Evolutionary conservation across 176 grass and related monocot species (phyloP).

Genomic region (bread wheat (Triticum aestivum)): IWGSC_CS_RefSeq_v2.1 NC_057799.1:182582800-182583299

Average conservation of each 20-base stretch:
- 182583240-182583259: constrained; percentile 31
- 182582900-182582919: constrained; percentile 11
- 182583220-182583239: background rate
- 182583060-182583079: background rate
- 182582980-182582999: constrained; percentile 1
- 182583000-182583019: background rate
- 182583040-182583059: background rate
- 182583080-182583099: constrained; percentile 26
- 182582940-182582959: background rate
- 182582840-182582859: background rate
- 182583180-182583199: background rate
- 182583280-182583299: constrained; percentile 13
- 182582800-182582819: constrained; percentile 10
- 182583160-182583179: constrained; percentile 22
- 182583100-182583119: constrained; percentile 7
- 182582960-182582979: background rate
- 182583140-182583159: constrained; percentile 27
- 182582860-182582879: constrained; percentile 25
- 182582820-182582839: background rate
- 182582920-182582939: background rate
- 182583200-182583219: constrained; percentile 34
- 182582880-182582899: constrained; percentile 27
- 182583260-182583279: constrained; percentile 38
- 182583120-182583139: constrained; percentile 35
- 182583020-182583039: background rate